Conservation (phyloP, 495 filamentous ascomycete genomes). For the Sordaria brevicollis region DNA sequence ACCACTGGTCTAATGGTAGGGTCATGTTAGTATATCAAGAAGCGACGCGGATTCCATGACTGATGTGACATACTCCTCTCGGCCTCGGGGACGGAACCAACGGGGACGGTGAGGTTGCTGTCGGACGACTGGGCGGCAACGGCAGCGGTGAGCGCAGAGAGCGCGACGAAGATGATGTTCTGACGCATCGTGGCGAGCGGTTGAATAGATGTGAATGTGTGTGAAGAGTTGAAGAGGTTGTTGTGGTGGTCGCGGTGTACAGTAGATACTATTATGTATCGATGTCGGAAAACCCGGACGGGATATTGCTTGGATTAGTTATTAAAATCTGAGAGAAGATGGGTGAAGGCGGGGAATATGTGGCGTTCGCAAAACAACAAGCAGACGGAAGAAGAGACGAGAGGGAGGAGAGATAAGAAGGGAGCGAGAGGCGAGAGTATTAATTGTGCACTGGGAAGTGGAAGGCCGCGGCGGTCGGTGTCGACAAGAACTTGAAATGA, state of each 20-base stretch:
- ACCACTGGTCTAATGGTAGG: slow-evolving; percentile 18
- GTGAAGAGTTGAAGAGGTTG: background rate
- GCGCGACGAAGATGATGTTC: slow-evolving; percentile 17
- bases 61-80: slow-evolving; percentile 10
- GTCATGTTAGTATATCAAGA: background rate
- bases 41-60: background rate
- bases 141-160: slow-evolving; percentile 18
- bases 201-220: background rate
- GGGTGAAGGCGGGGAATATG: background rate
- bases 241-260: background rate
- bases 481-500: background rate
- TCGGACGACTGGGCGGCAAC: slow-evolving; percentile 15
- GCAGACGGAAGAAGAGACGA: background rate
- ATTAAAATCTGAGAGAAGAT: background rate
- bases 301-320: background rate
- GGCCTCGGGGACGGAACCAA: slow-evolving; percentile 4
- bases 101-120: slow-evolving; percentile 24
- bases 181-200: slow-evolving; percentile 19
- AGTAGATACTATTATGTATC: background rate
- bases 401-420: slow-evolving; percentile 3
- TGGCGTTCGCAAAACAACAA: background rate
- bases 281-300: background rate
- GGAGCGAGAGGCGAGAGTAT: background rate
- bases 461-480: background rate
- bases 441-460: background rate